phyloP scores from a whole-genome alignment of 352 stramenopile genomes.

The Globisporangium camurandrum region DNA sequence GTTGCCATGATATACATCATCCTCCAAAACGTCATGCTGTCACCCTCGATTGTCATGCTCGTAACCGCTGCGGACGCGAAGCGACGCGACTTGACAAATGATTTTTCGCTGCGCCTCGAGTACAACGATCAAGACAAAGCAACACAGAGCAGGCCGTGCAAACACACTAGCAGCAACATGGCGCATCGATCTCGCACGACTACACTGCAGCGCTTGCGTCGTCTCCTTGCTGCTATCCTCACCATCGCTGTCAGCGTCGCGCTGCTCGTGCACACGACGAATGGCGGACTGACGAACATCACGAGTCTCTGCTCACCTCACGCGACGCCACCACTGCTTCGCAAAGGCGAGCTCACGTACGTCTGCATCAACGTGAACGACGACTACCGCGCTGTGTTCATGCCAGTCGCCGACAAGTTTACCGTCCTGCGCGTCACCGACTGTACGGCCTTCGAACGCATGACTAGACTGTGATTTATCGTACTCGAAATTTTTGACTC shows the following conservation, averaged over 20 bases:
- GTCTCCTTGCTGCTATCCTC: no score
- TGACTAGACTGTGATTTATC: background rate
- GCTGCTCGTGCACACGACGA: background rate
- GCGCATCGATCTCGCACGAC: no score
- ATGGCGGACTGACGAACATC: conserved; percentile 39
- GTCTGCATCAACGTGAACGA: conserved; percentile 79
- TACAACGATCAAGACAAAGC: no score
- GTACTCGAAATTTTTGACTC: background rate
- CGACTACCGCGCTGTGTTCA: conserved; percentile 68
- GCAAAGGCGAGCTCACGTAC: conserved; percentile 56
- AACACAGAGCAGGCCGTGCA: no score
- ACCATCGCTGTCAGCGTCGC: background rate
- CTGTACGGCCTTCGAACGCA: conserved; percentile 28
- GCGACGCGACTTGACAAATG: no score
- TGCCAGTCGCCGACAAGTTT: conserved; percentile 65
- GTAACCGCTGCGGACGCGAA: no score
- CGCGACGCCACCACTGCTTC: conserved; percentile 31
- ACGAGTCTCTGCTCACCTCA: conserved; percentile 58
- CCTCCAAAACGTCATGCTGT: no score
- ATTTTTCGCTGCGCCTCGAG: no score
- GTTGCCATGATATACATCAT: no score
- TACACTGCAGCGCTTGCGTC: background rate
- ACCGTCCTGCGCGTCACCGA: conserved; percentile 65
- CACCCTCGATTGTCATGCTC: no score
- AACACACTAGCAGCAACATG: background rate